These are phyloP conservation scores for Saccharomyces hybrid DNA, from an alignment of 1,139 yeast genomes.

Conservation along the genomic window DNA sequence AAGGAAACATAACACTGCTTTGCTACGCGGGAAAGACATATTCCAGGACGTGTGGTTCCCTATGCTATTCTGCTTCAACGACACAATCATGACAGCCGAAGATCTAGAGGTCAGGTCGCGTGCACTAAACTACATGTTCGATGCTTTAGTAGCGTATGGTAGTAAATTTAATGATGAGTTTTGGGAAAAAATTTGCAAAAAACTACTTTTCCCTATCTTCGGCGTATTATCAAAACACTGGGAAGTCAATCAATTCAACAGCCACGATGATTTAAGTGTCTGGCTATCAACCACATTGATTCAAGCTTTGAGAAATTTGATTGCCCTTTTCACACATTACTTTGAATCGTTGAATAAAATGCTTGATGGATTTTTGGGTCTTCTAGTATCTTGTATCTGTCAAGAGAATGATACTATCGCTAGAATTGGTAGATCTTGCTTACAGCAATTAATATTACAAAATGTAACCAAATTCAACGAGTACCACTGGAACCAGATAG, in stretches of 20 bases:
- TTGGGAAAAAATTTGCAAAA: constrained; percentile 77
- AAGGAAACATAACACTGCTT: constrained; percentile 41
- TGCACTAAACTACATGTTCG: constrained; percentile 78
- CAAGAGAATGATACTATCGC: constrained; percentile 97
- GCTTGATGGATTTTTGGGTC: constrained; percentile 69
- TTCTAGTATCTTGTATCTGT: constrained; percentile 81
- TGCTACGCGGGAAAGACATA: constrained; percentile 33
- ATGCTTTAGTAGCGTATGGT: constrained; percentile 73
- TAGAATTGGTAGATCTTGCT: constrained; percentile 84
- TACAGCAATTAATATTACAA: constrained; percentile 66
- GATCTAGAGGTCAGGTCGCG: constrained; percentile 91
- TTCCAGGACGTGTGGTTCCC: constrained; percentile 53
- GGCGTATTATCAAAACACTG: constrained; percentile 70
- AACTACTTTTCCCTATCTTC: constrained; percentile 84
- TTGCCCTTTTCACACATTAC: constrained; percentile 72
- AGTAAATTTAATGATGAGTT: constrained; percentile 61
- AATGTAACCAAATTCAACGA: constrained; percentile 59
- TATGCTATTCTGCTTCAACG: constrained; percentile 74
- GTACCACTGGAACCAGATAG: constrained; percentile 71
- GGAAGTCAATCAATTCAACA: constrained; percentile 58
- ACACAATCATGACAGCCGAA: constrained; percentile 85
- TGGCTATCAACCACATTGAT: constrained; percentile 96
- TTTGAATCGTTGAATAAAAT: constrained; percentile 65
- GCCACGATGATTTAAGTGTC: constrained; percentile 78
- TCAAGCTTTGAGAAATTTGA: constrained; percentile 87